phyloP scores from a whole-genome alignment of 2,329 filamentous ascomycete genomes.

The Verticillium nonalfalfae region DNA sequence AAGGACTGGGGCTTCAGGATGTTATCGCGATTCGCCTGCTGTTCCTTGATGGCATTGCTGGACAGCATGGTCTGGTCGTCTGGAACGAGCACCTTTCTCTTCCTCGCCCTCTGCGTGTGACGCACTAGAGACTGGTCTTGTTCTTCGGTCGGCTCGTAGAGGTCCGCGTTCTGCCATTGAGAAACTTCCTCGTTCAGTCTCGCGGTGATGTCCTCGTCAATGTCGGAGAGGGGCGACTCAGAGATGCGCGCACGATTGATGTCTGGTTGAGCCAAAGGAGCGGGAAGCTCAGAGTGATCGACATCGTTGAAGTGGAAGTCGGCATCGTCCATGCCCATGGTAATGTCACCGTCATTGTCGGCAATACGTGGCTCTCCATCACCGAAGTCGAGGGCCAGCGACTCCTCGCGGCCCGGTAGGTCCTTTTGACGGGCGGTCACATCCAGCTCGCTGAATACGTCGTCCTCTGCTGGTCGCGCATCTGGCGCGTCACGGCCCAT shows the following conservation, averaged over 20 bases:
- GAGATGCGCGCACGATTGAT: constrained; percentile 56
- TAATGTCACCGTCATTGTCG: constrained; percentile 58
- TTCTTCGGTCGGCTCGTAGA: constrained; percentile 57
- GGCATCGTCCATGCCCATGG: constrained; percentile 55
- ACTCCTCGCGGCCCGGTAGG: constrained; percentile 47
- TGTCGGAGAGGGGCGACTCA: constrained; percentile 64
- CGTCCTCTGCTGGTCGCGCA: constrained; percentile 60
- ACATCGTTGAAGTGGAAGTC: constrained; percentile 58
- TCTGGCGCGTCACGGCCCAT: constrained; percentile 79
- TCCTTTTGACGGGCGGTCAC: constrained; percentile 51
- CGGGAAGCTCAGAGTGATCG: constrained; percentile 52
- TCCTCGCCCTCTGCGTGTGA: constrained; percentile 65
- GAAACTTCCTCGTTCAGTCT: constrained; percentile 50
- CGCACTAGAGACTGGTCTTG: constrained; percentile 52
- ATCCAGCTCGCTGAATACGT: constrained; percentile 61
- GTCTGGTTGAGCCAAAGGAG: constrained; percentile 35
- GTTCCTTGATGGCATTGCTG: constrained; percentile 72
- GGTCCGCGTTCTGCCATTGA: constrained; percentile 43
- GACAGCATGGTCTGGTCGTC: constrained; percentile 76
- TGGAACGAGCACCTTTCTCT: constrained; percentile 75
- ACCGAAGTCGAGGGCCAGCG: constrained; percentile 47
- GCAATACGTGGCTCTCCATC: constrained; percentile 49
- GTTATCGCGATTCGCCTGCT: constrained; percentile 78
- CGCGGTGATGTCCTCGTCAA: constrained; percentile 39
- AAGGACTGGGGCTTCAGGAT: constrained; percentile 81